Conservation (phyloP, 805 yeast genomes). For the Cyberlindnera japonica region DNA sequence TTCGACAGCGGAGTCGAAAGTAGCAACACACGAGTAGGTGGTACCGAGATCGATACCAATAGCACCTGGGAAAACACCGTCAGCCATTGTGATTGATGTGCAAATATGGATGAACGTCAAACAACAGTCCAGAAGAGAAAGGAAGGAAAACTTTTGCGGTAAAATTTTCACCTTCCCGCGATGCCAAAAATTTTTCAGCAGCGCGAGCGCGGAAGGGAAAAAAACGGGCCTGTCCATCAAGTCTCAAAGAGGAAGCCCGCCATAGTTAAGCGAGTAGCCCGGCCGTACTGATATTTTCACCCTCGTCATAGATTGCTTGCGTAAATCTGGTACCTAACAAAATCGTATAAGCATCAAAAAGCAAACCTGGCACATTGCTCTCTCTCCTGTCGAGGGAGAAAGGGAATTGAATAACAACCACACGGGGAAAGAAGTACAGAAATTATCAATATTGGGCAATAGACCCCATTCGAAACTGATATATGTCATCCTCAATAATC, state of each 20-base stretch:
- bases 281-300: slow-evolving; percentile 18
- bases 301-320: background rate
- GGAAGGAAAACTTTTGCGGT: slow-evolving; percentile 14
- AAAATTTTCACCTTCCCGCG: slow-evolving; percentile 23
- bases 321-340: slow-evolving; percentile 19
- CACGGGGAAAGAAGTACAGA: no score
- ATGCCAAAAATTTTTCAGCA: slow-evolving; percentile 17
- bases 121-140: slow-evolving; percentile 7
- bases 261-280: slow-evolving; percentile 16
- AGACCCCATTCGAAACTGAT: slow-evolving; percentile 18
- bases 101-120: slow-evolving; percentile 8
- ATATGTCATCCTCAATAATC: slow-evolving; percentile 26
- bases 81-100: slow-evolving; percentile 65
- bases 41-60: slow-evolving; percentile 99
- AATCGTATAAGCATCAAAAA: background rate
- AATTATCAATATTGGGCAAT: slow-evolving; percentile 5
- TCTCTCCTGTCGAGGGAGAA: no score
- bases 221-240: background rate
- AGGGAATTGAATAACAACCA: no score
- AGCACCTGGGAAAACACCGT: slow-evolving; percentile 99
- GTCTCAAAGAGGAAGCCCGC: slow-evolving; percentile 7
- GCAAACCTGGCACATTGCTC: background rate
- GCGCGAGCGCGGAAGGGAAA: slow-evolving; percentile 1
- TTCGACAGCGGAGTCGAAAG: slow-evolving; percentile 73
- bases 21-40: slow-evolving; percentile 77